phyloP scores from a whole-genome alignment of 108 stramenopile genomes.

The Cyclotella kingstonii region DNA sequence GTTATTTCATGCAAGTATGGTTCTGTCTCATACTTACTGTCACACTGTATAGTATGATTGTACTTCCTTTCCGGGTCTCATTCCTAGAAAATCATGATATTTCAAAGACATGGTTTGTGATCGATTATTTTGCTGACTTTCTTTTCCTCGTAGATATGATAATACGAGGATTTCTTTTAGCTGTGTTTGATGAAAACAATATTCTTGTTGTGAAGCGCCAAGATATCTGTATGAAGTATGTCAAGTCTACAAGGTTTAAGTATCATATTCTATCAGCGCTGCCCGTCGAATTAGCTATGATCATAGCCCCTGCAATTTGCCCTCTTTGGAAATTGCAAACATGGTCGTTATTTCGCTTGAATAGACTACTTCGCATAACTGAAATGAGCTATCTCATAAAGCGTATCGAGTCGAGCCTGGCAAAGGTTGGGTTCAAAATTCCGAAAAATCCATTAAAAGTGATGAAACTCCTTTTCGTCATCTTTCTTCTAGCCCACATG shows the following conservation, averaged over 20 bases:
- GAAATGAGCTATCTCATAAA: conserved; percentile 26
- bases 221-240: conserved; percentile 29
- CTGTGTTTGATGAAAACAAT: conserved; percentile 49
- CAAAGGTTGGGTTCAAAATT: conserved; percentile 34
- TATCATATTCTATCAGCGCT: conserved; percentile 37
- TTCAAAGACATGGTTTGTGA: conserved; percentile 15
- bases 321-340: conserved; percentile 45
- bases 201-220: conserved; percentile 29
- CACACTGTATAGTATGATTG: conserved; percentile 38
- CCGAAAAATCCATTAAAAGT: conserved; percentile 47
- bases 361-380: conserved; percentile 35
- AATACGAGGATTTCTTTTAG: conserved; percentile 24
- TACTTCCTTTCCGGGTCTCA: conserved; percentile 38
- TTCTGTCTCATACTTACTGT: conserved; percentile 32
- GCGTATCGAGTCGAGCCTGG: conserved; percentile 27
- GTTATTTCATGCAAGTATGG: conserved; percentile 46
- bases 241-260: conserved; percentile 28
- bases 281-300: conserved; percentile 34
- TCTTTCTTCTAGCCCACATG: conserved; percentile 41
- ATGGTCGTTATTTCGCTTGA: conserved; percentile 43
- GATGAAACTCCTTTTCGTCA: conserved; percentile 33
- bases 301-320: conserved; percentile 27
- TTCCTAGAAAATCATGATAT: conserved; percentile 46
- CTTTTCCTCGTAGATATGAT: conserved; percentile 41
- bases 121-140: conserved; percentile 50